Evolutionary conservation across 441 rosid species (phyloP).

Genomic region (Daphne laureola): DNA sequence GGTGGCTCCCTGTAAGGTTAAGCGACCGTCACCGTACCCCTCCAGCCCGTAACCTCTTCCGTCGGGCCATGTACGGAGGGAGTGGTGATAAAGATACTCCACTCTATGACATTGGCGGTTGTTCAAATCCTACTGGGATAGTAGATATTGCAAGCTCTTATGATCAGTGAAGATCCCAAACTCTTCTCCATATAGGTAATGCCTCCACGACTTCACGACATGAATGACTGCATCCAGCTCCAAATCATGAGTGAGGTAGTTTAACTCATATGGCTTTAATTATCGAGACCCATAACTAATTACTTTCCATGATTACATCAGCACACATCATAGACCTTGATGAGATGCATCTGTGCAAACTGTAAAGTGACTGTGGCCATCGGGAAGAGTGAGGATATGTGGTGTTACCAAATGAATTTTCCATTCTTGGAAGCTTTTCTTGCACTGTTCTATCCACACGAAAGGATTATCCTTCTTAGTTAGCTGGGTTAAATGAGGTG

Average conservation of each 20-base stretch:
- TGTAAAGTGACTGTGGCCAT: neutral
- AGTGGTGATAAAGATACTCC: neutral
- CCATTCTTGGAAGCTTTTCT: conserved; percentile 8
- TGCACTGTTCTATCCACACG: neutral
- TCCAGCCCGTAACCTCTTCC: too few species aligned
- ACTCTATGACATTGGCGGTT: neutral
- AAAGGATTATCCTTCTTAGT: neutral
- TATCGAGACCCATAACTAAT: conserved; percentile 6
- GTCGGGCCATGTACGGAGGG: too few species aligned
- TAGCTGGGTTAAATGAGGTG: neutral
- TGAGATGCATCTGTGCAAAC: neutral
- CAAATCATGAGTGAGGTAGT: neutral
- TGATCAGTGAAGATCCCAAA: conserved; percentile 3
- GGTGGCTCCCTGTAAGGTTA: too few species aligned
- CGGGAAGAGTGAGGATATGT: neutral
- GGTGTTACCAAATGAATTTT: neutral
- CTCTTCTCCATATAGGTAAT: neutral
- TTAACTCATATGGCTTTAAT: neutral
- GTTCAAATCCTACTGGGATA: neutral
- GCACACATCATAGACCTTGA: neutral
- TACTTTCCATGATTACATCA: conserved; percentile 1
- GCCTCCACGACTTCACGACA: neutral
- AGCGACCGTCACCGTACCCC: too few species aligned
- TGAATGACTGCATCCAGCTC: neutral
- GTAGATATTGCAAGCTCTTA: neutral